Percentiles rank a stretch among this genome's conserved stretches.
phyloP scores from a whole-genome alignment of 2,329 filamentous ascomycete genomes.

The Colletotrichum simmondsii region DNA sequence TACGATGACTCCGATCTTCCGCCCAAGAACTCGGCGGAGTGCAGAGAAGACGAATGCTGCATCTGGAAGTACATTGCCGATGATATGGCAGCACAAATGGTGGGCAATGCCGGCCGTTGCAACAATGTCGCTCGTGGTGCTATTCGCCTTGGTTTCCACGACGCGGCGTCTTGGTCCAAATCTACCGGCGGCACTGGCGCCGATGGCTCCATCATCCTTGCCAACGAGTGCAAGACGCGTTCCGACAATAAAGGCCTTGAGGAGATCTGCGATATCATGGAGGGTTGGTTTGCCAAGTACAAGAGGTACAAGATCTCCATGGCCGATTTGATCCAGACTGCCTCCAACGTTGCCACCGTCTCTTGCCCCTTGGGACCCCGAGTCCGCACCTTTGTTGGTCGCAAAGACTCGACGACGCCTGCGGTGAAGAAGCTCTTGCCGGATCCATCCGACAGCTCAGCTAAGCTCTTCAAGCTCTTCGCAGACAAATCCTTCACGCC shows the following conservation, averaged over 20 bases:
- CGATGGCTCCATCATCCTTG: constrained; percentile 57
- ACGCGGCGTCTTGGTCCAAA: constrained; percentile 57
- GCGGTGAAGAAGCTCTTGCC: constrained; percentile 57
- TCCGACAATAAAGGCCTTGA: constrained; percentile 60
- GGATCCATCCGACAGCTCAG: constrained; percentile 52
- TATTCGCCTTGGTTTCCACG: constrained; percentile 60
- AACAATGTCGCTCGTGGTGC: constrained; percentile 55
- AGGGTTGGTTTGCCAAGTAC: constrained; percentile 53
- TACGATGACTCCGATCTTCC: constrained; percentile 35
- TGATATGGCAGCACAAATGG: constrained; percentile 50
- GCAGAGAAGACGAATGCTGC: constrained; percentile 54
- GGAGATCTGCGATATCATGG: constrained; percentile 52
- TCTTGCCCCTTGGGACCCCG: constrained; percentile 57
- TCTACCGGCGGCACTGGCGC: constrained; percentile 53
- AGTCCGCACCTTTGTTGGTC: constrained; percentile 62
- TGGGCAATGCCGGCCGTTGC: constrained; percentile 50
- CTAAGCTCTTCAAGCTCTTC: constrained; percentile 61
- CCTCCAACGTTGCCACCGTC: constrained; percentile 60
- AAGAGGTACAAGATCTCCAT: constrained; percentile 55
- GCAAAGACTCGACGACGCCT: constrained; percentile 54
- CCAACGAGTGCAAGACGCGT: constrained; percentile 48
- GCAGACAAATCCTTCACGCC: constrained; percentile 63
- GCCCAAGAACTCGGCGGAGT: constrained; percentile 40
- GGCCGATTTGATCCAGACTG: constrained; percentile 67
- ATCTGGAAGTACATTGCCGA: constrained; percentile 56